Conservation (phyloP, 768 basidiomycete species). For the Hypholoma fasciculare region DNA sequence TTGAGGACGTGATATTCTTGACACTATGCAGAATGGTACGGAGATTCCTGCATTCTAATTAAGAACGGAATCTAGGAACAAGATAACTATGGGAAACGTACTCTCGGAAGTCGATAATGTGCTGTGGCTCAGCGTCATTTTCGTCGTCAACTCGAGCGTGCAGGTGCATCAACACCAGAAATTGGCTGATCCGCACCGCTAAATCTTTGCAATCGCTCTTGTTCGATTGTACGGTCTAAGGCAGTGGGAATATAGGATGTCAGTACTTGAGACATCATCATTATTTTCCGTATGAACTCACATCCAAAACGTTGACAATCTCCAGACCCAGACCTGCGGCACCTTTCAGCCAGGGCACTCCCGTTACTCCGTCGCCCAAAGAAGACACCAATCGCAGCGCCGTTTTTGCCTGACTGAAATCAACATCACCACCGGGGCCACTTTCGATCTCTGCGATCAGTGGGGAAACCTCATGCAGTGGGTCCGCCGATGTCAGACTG, state of each 20-base stretch:
- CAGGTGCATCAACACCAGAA: no score
- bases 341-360: neutral
- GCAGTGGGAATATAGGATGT: neutral
- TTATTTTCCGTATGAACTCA: neutral
- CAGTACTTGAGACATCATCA: neutral
- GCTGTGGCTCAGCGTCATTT: no score
- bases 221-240: no score
- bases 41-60: no score
- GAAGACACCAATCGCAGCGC: neutral
- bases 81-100: no score
- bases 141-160: no score
- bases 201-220: no score
- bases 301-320: neutral
- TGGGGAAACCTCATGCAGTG: neutral
- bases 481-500: neutral
- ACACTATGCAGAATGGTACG: no score
- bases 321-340: neutral
- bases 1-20: no score
- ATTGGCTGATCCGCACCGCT: no score
- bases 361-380: neutral
- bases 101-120: no score
- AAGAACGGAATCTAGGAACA: no score
- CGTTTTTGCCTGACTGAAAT: neutral
- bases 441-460: neutral
- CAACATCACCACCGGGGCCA: neutral